Base-by-base conservation (phyloP, 805 yeast species). In the Ogataea pini region DNA sequence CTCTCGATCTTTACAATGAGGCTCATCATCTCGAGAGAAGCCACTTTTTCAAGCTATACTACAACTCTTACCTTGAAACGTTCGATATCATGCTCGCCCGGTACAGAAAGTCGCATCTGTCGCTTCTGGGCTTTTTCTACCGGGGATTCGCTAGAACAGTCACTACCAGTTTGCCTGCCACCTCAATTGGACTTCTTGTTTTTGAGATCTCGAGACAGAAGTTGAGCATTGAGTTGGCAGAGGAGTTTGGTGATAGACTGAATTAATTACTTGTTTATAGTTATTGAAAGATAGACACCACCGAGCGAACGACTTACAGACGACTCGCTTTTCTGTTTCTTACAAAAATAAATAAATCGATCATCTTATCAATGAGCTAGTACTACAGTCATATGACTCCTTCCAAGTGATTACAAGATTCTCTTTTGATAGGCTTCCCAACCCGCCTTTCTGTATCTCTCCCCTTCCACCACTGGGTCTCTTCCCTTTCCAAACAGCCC, bases 401-500 rank as follows among this genome's bases (percentile, higher is more conserved):
- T n/a, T n/a, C n/a, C n/a, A n/a, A n/a, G n/a, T n/a, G n/a, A n/a
- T n/a, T n/a, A 22, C 7, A 8, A 22, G 25, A 63, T 6, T 34
- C 37, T 34, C 37, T 34, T 34, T 34, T 34, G 37, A 63, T 92
- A 94, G 5, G 98, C 96, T 22, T 79, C 77, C 99, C 99, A 94
- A 4, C 98, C 98, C 13, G 98, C 98, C 48, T 79, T 77, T 69
- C 86, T 82, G 69, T 94, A 94, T 62, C 99, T 79, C 61, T 83
- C 79, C 36, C 96, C 95, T 70, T 94, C 97, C 12, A 73, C 86
- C 1, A 74, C 75, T 6, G 97, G 96, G 64, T 92, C 96, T 71
- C 98, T 83, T 17, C 96, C 97, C 61, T 89, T 87, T 12, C 94
- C 98, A 65, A 87, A 90, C 47, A 94, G 75, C 0, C 99, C 99